phyloP scores from a whole-genome alignment of 805 yeast species.

The Saccharomycopsis lassenensis region DNA sequence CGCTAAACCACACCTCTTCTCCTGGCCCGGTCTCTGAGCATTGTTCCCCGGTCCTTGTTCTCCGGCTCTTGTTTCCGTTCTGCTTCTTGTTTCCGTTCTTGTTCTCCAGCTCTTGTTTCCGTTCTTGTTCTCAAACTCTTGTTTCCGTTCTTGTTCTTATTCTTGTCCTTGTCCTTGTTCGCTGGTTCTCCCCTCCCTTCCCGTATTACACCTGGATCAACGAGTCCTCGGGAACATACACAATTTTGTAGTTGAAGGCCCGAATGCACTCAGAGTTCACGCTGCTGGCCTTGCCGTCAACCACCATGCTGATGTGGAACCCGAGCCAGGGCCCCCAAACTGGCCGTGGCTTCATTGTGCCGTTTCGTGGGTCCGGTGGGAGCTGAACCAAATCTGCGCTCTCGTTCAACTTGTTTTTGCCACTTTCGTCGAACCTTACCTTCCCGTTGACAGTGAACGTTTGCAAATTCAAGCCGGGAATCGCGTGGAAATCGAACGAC shows the following conservation, averaged over 20 bases:
- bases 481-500: conserved; percentile 33
- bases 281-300: conserved; percentile 35
- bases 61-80: too few relatives aligned
- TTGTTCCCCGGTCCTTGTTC: too few relatives aligned
- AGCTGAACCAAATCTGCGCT: conserved; percentile 38
- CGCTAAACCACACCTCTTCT: too few relatives aligned
- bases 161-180: too few relatives aligned
- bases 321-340: conserved; percentile 68
- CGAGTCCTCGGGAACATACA: conserved; percentile 49
- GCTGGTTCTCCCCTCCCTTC: too few relatives aligned
- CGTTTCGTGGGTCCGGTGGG: conserved; percentile 4
- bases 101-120: too few relatives aligned
- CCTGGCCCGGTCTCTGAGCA: too few relatives aligned
- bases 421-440: conserved; percentile 69
- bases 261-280: conserved; percentile 37
- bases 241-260: conserved; percentile 55
- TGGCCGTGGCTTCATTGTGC: conserved; percentile 28
- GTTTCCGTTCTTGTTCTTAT: too few relatives aligned
- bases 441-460: conserved; percentile 33
- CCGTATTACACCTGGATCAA: conserved; percentile 21
- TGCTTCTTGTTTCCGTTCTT: too few relatives aligned
- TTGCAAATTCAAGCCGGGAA: conserved; percentile 23
- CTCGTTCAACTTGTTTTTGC: conserved; percentile 55
- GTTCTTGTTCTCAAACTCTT: too few relatives aligned
- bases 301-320: conserved; percentile 44